phyloP scores from a whole-genome alignment of 345 rosid genomes.

The Theobroma cacao region DNA sequence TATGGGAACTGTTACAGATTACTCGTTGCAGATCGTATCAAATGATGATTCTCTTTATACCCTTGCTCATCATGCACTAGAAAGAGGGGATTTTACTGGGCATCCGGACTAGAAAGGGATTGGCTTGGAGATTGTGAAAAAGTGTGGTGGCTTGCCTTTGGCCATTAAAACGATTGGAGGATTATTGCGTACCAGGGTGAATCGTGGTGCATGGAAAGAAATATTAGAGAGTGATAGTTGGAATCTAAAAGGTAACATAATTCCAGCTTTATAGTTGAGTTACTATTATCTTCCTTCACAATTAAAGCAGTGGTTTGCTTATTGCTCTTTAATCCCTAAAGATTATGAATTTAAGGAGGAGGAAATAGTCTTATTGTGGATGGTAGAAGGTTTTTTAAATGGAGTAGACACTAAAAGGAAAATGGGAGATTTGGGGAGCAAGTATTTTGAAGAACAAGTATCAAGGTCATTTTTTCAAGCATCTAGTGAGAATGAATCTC shows the following conservation, averaged over 20 bases:
- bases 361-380: slow-evolving; percentile 16
- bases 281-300: too few species aligned
- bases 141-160: too few species aligned
- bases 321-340: slow-evolving; percentile 8
- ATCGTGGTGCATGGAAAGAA: neutral
- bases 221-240: slow-evolving; percentile 2
- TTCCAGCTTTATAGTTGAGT: neutral
- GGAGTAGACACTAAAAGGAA: too few species aligned
- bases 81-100: neutral
- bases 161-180: slow-evolving; percentile 5
- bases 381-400: slow-evolving; percentile 30
- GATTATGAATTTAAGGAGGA: neutral
- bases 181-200: neutral
- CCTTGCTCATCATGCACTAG: slow-evolving; percentile 7
- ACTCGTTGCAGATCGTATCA: neutral
- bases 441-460: too few species aligned
- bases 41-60: neutral
- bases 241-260: neutral
- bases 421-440: too few species aligned
- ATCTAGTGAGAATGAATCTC: neutral
- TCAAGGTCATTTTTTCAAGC: slow-evolving; percentile 1
- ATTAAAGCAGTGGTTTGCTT: slow-evolving; percentile 20
- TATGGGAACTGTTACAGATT: too few species aligned
- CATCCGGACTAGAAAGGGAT: neutral
- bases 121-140: slow-evolving; percentile 9